Evolutionary conservation across 768 basidiomycete species (phyloP), one percentile per base, ranked within the genome.

Genomic region (Xerocomus potaroensis): DNA sequence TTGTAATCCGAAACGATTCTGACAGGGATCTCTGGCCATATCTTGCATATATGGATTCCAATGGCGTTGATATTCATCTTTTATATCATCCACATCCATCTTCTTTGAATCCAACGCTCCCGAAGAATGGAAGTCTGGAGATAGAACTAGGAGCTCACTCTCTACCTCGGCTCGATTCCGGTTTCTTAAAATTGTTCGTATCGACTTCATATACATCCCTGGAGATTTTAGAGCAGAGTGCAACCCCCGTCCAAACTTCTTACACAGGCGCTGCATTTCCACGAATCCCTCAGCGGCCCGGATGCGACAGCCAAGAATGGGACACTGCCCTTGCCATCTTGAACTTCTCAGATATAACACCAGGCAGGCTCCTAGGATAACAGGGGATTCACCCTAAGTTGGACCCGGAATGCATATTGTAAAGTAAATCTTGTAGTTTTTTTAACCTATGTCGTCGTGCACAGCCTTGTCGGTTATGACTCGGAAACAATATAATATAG

Each of bases 21-120:
- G 69, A 73, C 51, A 53, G 62, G 46, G 75, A 79, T 57, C 71
- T 83, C 23, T 83, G 80, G 81, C 79, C 81, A 26, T 81, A 80
- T 58, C 69, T 83, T 27, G 72, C 73, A 1, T 80, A 77, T 58
- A 77, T 83, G 77, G 79, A 83, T 55, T 73, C 78, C 3, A 73
- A 70, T 44, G 74, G 69, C 32, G 76, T 80, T 48, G 71, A 69
- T 41, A 78, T 79, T 50, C 75, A 72, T 45, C 69, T 79, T 45
- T 61, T 81, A n/a, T 79, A 80, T 60, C 75, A 75, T 39, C 76
- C 81, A 5, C 70, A 68, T 36, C 64, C 69, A 9, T 62, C 65
- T 27, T 40, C 57, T 18, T 40, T 60, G 15, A 34, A 43, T n/a
- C 67, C 80, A 7, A 79, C 79, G 14, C 70, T 82, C 33, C 70